Conservation (phyloP, 495 filamentous ascomycete genomes). For the Xylaria scruposa region DNA sequence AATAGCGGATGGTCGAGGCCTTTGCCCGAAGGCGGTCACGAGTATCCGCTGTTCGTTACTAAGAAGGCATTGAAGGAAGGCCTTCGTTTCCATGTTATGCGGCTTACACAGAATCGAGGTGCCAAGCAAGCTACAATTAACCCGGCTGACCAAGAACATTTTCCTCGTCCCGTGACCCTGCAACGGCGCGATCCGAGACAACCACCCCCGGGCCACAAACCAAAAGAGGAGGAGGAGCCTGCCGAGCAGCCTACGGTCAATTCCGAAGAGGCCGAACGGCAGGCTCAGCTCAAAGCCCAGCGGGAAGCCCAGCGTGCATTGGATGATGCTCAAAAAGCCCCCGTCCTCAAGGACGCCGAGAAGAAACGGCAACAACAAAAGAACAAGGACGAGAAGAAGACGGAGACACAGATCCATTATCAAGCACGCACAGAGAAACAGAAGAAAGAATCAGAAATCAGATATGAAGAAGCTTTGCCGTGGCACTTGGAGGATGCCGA, state of each 20-base stretch:
- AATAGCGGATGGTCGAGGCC: slow-evolving; percentile 69
- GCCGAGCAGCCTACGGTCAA: slow-evolving; percentile 52
- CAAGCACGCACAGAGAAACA: slow-evolving; percentile 67
- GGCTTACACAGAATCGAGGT: slow-evolving; percentile 56
- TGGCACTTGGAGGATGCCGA: slow-evolving; percentile 98
- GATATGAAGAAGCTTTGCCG: slow-evolving; percentile 93
- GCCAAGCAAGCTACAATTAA: slow-evolving; percentile 61
- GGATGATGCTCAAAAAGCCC: slow-evolving; percentile 88
- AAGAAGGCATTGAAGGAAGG: slow-evolving; percentile 81
- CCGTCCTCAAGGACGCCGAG: slow-evolving; percentile 60
- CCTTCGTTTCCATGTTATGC: slow-evolving; percentile 84
- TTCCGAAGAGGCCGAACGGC: slow-evolving; percentile 75
- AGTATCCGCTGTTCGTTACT: slow-evolving; percentile 79
- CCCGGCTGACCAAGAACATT: slow-evolving; percentile 77
- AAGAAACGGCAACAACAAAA: slow-evolving; percentile 65
- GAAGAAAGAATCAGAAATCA: slow-evolving; percentile 76
- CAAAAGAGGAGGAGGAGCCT: slow-evolving; percentile 63
- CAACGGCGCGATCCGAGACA: slow-evolving; percentile 89
- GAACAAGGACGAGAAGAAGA: slow-evolving; percentile 80
- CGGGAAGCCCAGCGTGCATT: slow-evolving; percentile 81
- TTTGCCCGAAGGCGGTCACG: slow-evolving; percentile 58
- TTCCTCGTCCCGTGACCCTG: slow-evolving; percentile 83
- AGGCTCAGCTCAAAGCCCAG: slow-evolving; percentile 68
- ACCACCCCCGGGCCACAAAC: slow-evolving; percentile 60
- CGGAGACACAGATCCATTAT: slow-evolving; percentile 61